Percentiles rank a stretch among this genome's conserved stretches.
These are phyloP conservation scores for Sporothrix globosa DNA, from an alignment of 2,329 filamentous ascomycete genomes.

Conservation along the genomic window DNA sequence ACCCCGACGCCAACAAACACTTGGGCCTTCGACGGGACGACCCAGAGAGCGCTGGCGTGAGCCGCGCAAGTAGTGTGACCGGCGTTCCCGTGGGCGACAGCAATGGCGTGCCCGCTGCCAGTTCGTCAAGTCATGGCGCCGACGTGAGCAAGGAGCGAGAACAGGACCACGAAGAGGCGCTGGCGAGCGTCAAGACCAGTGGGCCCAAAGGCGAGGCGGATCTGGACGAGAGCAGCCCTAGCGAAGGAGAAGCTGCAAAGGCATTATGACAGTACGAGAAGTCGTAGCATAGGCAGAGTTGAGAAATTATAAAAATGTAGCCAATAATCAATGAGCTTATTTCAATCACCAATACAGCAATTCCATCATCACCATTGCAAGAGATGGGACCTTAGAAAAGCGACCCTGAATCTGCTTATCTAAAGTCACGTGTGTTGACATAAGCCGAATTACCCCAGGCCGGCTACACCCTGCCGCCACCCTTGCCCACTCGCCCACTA, in stretches of 20 bases:
- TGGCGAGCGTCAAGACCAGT: constrained; percentile 42
- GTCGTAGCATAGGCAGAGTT: no score
- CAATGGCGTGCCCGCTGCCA: background rate
- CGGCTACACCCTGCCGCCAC: background rate
- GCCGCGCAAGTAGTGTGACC: constrained; percentile 71
- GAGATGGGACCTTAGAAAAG: no score
- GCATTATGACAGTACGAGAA: background rate
- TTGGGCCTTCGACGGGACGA: constrained; percentile 70
- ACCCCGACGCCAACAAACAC: constrained; percentile 59
- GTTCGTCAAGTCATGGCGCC: background rate
- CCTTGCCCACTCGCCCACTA: constrained; percentile 1
- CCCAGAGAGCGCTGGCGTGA: constrained; percentile 67
- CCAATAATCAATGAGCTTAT: no score
- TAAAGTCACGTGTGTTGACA: constrained; percentile 11
- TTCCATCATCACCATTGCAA: no score
- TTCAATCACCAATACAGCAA: no score
- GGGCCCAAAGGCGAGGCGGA: constrained; percentile 39
- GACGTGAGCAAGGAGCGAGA: background rate
- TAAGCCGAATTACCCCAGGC: constrained; percentile 7
- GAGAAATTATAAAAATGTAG: no score
- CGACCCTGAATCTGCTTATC: no score
- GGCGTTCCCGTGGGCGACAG: constrained; percentile 41
- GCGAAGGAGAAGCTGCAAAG: background rate
- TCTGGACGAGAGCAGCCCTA: constrained; percentile 34
- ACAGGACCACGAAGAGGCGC: constrained; percentile 33